Evolutionary conservation across 139 green algal genomes (phyloP).

Genomic region (Edaphochlamys debaryana): DNA sequence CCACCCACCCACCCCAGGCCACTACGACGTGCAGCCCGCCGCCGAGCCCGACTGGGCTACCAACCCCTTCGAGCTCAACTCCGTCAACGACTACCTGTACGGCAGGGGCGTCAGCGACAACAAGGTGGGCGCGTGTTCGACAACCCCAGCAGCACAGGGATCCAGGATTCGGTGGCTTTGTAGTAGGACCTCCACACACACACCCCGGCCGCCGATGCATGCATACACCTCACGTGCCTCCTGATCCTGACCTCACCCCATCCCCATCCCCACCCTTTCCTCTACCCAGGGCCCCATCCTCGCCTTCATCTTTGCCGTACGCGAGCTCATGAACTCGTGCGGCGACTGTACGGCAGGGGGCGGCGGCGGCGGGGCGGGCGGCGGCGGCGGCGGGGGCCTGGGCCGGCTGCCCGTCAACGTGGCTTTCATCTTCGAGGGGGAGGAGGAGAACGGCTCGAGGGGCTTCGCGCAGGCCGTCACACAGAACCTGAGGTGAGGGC

Average conservation of each 20-base stretch:
- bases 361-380: background rate
- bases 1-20: conserved; percentile 40
- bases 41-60: conserved; percentile 86
- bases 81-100: conserved; percentile 92
- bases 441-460: conserved; percentile 89
- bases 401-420: conserved; percentile 87
- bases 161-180: too few relatives aligned
- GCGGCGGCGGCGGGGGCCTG: background rate
- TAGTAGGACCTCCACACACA: too few relatives aligned
- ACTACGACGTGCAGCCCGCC: conserved; percentile 91
- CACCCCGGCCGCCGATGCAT: too few relatives aligned
- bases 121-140: conserved; percentile 77
- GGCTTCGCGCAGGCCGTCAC: conserved; percentile 84
- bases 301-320: conserved; percentile 88
- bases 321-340: conserved; percentile 79
- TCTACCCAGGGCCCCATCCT: conserved; percentile 88
- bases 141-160: too few relatives aligned
- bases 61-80: conserved; percentile 87
- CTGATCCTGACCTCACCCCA: too few relatives aligned
- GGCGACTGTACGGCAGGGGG: background rate
- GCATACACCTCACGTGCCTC: too few relatives aligned
- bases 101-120: conserved; percentile 91
- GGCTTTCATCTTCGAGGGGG: conserved; percentile 92
- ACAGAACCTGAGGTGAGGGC: conserved; percentile 57
- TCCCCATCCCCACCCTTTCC: too few relatives aligned